Evolutionary conservation across 371 early-diverging fungal genomes (phyloP).

Genomic region (Choanephora cucurbitarum): DNA sequence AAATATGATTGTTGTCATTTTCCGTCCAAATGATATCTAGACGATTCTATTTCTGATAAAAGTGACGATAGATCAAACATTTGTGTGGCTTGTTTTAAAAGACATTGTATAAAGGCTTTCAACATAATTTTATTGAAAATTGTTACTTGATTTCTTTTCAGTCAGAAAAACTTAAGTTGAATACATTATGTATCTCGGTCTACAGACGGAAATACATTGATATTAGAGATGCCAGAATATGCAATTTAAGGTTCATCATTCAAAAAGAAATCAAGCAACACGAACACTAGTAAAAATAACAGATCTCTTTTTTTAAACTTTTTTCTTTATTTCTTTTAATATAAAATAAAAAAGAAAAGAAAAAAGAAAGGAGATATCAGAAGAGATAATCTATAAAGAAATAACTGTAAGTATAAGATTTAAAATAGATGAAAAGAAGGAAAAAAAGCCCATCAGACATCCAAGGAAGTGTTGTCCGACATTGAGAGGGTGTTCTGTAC

Average conservation of each 20-base stretch:
- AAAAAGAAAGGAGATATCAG: conserved; percentile 8
- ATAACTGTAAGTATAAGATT: not conserved
- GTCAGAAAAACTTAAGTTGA: conserved; percentile 33
- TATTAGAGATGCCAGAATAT: conserved; percentile 44
- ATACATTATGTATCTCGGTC: conserved; percentile 39
- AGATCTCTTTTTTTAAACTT: not conserved
- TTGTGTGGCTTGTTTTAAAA: no score
- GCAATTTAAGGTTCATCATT: conserved; percentile 31
- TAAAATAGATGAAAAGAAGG: not conserved
- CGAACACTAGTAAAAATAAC: conserved; percentile 1
- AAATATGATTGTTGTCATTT: no score
- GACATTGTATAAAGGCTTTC: no score
- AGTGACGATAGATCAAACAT: no score
- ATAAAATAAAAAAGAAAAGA: not conserved
- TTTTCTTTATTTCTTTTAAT: conserved; percentile 6
- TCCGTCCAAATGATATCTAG: no score
- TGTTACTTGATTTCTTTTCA: conserved; percentile 7
- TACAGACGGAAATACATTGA: conserved; percentile 32
- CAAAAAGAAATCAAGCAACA: conserved; percentile 11
- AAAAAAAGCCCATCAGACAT: conserved; percentile 30
- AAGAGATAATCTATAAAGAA: not conserved
- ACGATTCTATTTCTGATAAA: no score
- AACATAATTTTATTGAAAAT: not conserved
- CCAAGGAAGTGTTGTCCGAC: conserved; percentile 43
- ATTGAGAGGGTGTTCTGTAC: conserved; percentile 26